Evolutionary conservation across 345 rosid species (phyloP), one percentile per base, ranked within the genome.

Genomic region (Populus alba): DNA sequence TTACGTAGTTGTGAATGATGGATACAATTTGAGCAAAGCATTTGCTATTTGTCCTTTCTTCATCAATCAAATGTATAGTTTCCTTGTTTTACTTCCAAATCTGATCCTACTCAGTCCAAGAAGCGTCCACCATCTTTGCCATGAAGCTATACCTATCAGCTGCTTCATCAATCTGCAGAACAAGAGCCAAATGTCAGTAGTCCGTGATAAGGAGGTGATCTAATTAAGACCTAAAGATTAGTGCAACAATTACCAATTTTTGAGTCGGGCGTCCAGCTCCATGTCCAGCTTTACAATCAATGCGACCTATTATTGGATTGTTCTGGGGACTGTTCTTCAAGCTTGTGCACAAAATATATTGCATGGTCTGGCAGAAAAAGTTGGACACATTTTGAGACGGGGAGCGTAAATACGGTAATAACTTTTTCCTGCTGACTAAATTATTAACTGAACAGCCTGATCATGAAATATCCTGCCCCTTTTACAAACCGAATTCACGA

Each of bases 251-350:
- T 89, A 93, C 98, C 89, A 87, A 72, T 80, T 96, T 96, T 85
- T 92, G 82, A 0, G 95, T 96, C 25, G 97, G 94, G 62, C 92
- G 97, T 57, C 98, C 98, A 0, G 91, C 92, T 59, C 99, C 99
- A 83, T 94, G 97, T 75, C 98, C 99, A 8, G 97, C 96, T 78
- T 94, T 94, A 23, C 93, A 85, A 71, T 96, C 99, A 10, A 96
- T 94, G 38, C 92, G 94, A 73, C 95, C 97, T 15, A 95, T 83
- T 11, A 95, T 82, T 8, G 97, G 99, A 80, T 93, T 95, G 62
- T 88, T 93, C 85, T 95, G 98, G 8, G 89, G 97, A 83, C 94
- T 91, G 16, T 89, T 88, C 81, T 92, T 88, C 85, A 91, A 75
- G 87, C 97, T 89, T 20, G 90, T 83, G 86, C 89, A 73, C 66